These are phyloP conservation scores for Acanthamoeba triangularis DNA, from an alignment of 208 protist genomes.

Conservation along the genomic window DNA sequence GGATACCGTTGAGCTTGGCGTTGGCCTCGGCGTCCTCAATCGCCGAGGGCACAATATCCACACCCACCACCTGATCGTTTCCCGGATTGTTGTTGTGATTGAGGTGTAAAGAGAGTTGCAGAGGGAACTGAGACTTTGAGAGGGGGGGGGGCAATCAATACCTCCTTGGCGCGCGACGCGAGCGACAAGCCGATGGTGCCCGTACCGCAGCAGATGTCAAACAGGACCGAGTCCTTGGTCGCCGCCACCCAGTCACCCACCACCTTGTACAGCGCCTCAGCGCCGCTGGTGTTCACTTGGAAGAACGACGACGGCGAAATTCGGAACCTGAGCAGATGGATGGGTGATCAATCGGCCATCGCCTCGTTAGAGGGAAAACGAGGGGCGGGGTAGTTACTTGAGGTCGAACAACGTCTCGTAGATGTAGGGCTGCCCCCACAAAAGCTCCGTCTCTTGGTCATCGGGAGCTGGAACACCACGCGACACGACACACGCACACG, in stretches of 20 bases:
- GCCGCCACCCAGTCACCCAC: slow-evolving; percentile 75
- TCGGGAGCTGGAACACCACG: neutral
- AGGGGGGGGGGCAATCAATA: neutral
- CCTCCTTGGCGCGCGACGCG: slow-evolving; percentile 81
- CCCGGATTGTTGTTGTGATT: no score
- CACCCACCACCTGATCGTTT: slow-evolving; percentile 93
- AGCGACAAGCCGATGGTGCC: slow-evolving; percentile 96
- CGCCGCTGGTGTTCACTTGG: slow-evolving; percentile 96
- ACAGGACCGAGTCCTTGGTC: slow-evolving; percentile 90
- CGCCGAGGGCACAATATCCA: slow-evolving; percentile 95
- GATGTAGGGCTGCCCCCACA: slow-evolving; percentile 42
- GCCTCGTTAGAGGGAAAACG: neutral
- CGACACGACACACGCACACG: neutral
- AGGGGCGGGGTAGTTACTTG: neutral
- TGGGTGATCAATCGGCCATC: neutral
- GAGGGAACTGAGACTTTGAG: no score
- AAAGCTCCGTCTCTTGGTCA: slow-evolving; percentile 2
- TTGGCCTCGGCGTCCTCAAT: slow-evolving; percentile 95
- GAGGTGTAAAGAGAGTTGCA: no score
- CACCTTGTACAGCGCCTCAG: slow-evolving; percentile 93
- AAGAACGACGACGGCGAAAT: slow-evolving; percentile 97
- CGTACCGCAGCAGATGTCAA: slow-evolving; percentile 97
- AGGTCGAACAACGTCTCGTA: slow-evolving; percentile 51
- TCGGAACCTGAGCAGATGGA: slow-evolving; percentile 89
- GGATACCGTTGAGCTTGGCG: slow-evolving; percentile 90